Conservation (phyloP, 495 filamentous ascomycete genomes). For the Podospora anserina region DNA sequence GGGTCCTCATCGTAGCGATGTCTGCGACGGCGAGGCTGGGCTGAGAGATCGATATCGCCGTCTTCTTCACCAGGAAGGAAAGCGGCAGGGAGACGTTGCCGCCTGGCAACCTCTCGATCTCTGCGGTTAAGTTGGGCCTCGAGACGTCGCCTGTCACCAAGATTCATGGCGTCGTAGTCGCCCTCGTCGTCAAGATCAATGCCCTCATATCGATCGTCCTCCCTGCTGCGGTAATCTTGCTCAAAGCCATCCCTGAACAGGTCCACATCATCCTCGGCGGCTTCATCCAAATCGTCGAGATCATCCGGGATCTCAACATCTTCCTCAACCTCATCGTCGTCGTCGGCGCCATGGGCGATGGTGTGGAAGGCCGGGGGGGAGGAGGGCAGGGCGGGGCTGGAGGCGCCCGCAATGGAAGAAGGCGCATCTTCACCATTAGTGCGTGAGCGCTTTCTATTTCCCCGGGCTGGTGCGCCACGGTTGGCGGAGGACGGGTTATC, state of each 20-base stretch:
- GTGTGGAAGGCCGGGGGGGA: slow-evolving; percentile 51
- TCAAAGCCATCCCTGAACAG: slow-evolving; percentile 90
- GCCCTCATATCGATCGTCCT: slow-evolving; percentile 46
- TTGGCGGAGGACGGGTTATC: slow-evolving; percentile 84
- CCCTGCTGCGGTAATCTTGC: slow-evolving; percentile 68
- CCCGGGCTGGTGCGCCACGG: slow-evolving; percentile 59
- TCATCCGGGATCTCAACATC: slow-evolving; percentile 62
- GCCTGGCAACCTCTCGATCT: slow-evolving; percentile 74
- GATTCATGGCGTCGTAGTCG: slow-evolving; percentile 66
- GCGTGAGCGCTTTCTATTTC: slow-evolving; percentile 76
- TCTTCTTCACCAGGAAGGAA: slow-evolving; percentile 90
- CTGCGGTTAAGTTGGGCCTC: slow-evolving; percentile 79
- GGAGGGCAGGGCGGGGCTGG: slow-evolving; percentile 47
- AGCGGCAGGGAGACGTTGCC: slow-evolving; percentile 73
- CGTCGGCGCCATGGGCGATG: slow-evolving; percentile 56
- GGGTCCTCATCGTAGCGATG: slow-evolving; percentile 90
- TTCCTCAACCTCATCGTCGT: slow-evolving; percentile 60
- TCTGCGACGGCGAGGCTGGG: slow-evolving; percentile 73
- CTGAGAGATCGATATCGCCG: slow-evolving; percentile 73
- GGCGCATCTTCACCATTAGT: slow-evolving; percentile 65
- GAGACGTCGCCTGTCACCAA: slow-evolving; percentile 82
- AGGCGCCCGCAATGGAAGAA: slow-evolving; percentile 66
- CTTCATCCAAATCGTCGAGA: slow-evolving; percentile 91
- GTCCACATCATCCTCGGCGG: slow-evolving; percentile 96
- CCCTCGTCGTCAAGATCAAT: slow-evolving; percentile 53